A percentile compares a stretch with the other conserved stretches of the same genome.
These are phyloP conservation scores for Globisporangium barbulae DNA, from an alignment of 352 stramenopile genomes.

Conservation along the genomic window DNA sequence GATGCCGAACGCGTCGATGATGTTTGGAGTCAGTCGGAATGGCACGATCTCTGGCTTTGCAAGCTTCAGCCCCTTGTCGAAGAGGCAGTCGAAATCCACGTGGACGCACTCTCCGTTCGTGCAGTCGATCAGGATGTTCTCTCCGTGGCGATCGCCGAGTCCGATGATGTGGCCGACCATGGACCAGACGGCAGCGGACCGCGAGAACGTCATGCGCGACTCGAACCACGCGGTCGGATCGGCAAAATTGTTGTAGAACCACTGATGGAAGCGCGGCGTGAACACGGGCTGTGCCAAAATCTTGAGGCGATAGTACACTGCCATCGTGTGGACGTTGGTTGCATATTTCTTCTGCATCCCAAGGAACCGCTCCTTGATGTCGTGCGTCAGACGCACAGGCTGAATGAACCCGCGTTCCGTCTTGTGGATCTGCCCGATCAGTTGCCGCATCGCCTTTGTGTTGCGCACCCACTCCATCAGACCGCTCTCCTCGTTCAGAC, in stretches of 20 bases:
- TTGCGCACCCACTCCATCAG: constrained; percentile 99
- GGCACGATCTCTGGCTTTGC: constrained; percentile 97
- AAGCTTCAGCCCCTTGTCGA: constrained; percentile 99
- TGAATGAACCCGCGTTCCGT: constrained; percentile 84
- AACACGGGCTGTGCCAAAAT: constrained; percentile 75
- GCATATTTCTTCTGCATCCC: constrained; percentile 87
- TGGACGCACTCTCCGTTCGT: constrained; percentile 98
- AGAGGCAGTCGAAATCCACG: constrained; percentile 99
- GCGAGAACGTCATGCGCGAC: constrained; percentile 83
- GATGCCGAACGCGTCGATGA: constrained; percentile 99
- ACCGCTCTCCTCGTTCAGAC: constrained; percentile 98
- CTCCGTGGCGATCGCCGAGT: constrained; percentile 94
- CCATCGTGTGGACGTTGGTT: constrained; percentile 77
- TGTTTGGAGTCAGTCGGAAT: constrained; percentile 99
- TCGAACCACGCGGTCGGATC: constrained; percentile 98
- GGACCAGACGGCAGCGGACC: constrained; percentile 94
- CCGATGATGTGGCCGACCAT: constrained; percentile 96
- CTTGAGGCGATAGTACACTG: constrained; percentile 60
- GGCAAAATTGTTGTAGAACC: constrained; percentile 98
- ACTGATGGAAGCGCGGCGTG: constrained; percentile 97
- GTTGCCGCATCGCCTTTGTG: constrained; percentile 92
- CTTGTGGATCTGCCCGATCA: constrained; percentile 87
- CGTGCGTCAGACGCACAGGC: constrained; percentile 65
- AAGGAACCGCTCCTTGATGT: constrained; percentile 86
- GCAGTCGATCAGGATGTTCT: constrained; percentile 99